Conservation (phyloP, 2,329 filamentous ascomycete species). For the Botrytis tulipae region DNA sequence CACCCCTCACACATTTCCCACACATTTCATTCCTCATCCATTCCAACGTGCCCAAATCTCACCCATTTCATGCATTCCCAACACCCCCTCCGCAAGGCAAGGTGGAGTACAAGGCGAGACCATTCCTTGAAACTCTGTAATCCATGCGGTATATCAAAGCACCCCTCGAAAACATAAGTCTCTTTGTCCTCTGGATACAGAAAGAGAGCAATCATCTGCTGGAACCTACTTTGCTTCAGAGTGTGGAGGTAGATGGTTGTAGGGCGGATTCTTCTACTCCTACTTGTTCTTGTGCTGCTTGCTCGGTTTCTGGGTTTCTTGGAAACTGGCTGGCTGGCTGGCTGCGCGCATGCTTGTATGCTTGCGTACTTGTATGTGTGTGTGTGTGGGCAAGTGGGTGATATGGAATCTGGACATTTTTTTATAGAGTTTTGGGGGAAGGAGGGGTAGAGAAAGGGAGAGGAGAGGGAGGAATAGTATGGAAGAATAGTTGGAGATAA, state of each 20-base stretch:
- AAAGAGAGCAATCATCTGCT: neutral
- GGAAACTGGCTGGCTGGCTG: neutral
- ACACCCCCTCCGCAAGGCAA: slow-evolving; percentile 60
- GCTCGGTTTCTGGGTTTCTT: too few relatives aligned
- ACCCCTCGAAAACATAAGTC: slow-evolving; percentile 12
- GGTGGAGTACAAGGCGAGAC: slow-evolving; percentile 75
- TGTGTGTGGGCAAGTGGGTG: neutral
- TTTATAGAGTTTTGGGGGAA: neutral
- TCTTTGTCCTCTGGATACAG: neutral
- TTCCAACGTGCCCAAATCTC: neutral
- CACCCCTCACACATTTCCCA: neutral
- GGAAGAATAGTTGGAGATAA: too few relatives aligned
- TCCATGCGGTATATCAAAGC: slow-evolving; percentile 64
- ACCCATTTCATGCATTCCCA: neutral
- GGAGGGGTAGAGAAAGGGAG: too few relatives aligned
- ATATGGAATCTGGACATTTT: slow-evolving; percentile 1
- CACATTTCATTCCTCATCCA: neutral
- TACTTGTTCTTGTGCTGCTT: neutral
- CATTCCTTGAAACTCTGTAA: slow-evolving; percentile 74
- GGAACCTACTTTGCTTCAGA: neutral
- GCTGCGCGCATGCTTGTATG: neutral
- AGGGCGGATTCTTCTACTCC: neutral
- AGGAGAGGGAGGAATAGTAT: neutral
- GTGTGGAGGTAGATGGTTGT: slow-evolving; percentile 10
- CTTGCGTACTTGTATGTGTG: too few relatives aligned